These are phyloP conservation scores for Rhodotorula sp. DNA, from an alignment of 1,284 basidiomycete species.

Conservation along the genomic window DNA sequence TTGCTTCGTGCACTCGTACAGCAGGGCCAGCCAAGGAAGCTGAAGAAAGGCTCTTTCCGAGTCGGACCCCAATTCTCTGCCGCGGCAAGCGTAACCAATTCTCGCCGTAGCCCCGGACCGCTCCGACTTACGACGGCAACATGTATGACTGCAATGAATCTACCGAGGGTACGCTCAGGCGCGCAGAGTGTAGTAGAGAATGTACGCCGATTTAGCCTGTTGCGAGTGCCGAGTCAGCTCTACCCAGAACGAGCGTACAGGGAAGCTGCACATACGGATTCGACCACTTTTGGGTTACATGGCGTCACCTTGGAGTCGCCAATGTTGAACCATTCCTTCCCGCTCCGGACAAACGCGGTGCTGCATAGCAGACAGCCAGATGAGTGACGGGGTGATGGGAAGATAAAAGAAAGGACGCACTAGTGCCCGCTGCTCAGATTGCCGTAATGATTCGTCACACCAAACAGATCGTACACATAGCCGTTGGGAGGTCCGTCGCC, in stretches of 20 bases:
- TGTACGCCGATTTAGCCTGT: conserved; percentile 35
- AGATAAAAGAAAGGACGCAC: conserved; percentile 57
- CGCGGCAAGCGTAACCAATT: no score
- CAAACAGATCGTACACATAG: conserved; percentile 53
- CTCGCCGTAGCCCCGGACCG: no score
- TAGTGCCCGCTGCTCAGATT: conserved; percentile 85
- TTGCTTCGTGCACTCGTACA: no score
- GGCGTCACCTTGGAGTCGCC: conserved; percentile 44
- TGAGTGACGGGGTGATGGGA: not conserved
- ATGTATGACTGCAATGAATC: no score
- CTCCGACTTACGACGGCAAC: no score
- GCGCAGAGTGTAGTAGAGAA: conserved; percentile 33
- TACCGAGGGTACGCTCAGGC: not conserved
- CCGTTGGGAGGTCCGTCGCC: conserved; percentile 33
- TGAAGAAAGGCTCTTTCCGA: no score
- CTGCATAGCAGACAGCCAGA: conserved; percentile 3
- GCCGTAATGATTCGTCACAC: conserved; percentile 75
- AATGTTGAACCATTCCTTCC: conserved; percentile 42
- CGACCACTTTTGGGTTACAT: conserved; percentile 23
- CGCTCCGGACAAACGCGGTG: conserved; percentile 43
- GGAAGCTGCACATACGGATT: conserved; percentile 15
- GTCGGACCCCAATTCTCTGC: no score
- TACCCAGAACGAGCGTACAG: not conserved
- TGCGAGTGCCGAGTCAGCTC: not conserved
- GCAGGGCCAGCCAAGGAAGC: no score